Base-by-base conservation (phyloP, 2,329 filamentous ascomycete genomes). In the Colletotrichum falcatum region DNA sequence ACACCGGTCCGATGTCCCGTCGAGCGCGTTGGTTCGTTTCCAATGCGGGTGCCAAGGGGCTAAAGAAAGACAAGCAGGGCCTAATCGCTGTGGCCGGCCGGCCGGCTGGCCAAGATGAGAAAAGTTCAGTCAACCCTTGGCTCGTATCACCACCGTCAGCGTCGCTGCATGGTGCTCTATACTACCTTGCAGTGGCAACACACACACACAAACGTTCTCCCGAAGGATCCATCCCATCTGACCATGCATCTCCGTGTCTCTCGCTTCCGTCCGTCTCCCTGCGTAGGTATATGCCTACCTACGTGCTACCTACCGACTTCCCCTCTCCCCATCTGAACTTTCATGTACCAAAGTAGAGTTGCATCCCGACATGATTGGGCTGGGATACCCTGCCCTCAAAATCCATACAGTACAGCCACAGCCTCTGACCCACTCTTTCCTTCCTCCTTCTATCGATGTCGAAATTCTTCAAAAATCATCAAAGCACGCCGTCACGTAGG, bases 361-460 rank as follows among this genome's bases (percentile, higher is more conserved):
- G 44, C 44, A 61, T 61, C 59, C 59, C 59, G 59, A 33, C 16
- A 61, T 23, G 14, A 20, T 42, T 42, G 39, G 16, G 16, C 16
- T 20, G 39, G 39, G 39, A 42, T 42, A 42, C 18, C 39, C 39
- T 20, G 39, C 18, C 39, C 18, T 6, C 18, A 20, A 7, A 12
- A 20, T 6, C 18, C 4, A 6, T 42, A 5, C 8, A 5, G 8
- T 42, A 8, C 39, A 42, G 18, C 5, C 14, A 39, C 37, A 39
- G 37, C 14, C 5, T 18, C 39, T 7, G 39, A 3, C 39, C 39
- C 39, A 42, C 18, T 42, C 39, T 42, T 20, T 0, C 39, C 14
- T 16, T 39, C 37, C 37, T 39, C 14, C 18, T 39, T 42, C 8
- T 42, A 20, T 20, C 8, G 39, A 42, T 42, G 39, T 2, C 18